phyloP scores from a whole-genome alignment of 768 basidiomycete genomes.

The Russula brevipes region DNA sequence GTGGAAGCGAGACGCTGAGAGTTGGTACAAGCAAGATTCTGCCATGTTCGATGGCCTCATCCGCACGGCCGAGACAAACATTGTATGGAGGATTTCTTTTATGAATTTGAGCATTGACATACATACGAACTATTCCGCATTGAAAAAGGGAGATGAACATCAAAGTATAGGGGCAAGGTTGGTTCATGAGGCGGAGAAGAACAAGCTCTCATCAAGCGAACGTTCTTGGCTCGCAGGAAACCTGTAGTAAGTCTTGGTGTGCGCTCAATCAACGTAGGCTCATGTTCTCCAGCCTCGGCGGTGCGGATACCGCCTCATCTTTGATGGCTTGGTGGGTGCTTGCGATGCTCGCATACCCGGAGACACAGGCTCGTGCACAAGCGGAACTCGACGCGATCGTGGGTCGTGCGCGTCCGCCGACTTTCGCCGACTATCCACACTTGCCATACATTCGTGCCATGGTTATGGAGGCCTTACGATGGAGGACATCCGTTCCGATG shows the following conservation, averaged over 20 bases:
- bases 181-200: too few species aligned
- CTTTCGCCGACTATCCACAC: too few species aligned
- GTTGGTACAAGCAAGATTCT: too few species aligned
- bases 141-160: background rate
- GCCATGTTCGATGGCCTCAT: too few species aligned
- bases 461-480: background rate
- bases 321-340: background rate
- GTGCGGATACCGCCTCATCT: too few species aligned
- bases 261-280: background rate
- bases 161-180: too few species aligned
- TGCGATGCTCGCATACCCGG: background rate
- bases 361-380: background rate
- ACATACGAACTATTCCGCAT: background rate
- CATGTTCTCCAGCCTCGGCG: background rate
- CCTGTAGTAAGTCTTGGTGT: background rate
- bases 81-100: too few species aligned
- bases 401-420: too few species aligned
- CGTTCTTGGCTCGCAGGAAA: background rate
- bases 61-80: too few species aligned
- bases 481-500: background rate
- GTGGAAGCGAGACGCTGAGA: too few species aligned
- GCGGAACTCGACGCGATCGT: background rate
- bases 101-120: background rate
- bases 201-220: too few species aligned
- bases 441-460: too few species aligned